Base-by-base conservation (phyloP, 345 rosid species). In the Murraya paniculata region DNA sequence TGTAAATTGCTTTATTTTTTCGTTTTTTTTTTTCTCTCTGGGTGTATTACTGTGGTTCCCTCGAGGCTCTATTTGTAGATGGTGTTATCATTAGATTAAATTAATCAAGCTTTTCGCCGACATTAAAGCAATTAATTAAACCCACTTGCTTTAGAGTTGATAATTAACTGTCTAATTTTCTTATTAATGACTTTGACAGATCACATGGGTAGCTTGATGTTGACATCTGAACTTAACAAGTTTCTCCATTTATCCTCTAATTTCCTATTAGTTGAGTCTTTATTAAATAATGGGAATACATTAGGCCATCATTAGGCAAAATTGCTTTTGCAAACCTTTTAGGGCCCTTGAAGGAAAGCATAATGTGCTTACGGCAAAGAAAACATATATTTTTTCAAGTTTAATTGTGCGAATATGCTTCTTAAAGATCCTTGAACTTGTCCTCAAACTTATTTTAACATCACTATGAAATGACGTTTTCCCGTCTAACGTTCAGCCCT, bases 131-230 rank as follows among this genome's bases (percentile, higher is more conserved):
- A 55, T 21, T 56, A 71, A 71, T 4, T 45, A 45, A 2, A 27
- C 74, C 88, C 85, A 80, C 88, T 78, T 78, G 82, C 71, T 41
- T 61, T 74, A 16, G 13, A 19, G 50, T 45, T 66, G 45, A 66
- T 57, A 72, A 28, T 67, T 35, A 83, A 11, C 64, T 72, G 83
- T 75, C 19, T 30, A 25, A 66, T 45, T 45, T 45, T 45, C 76
- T 35, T 39, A 74, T 33, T 27, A 24, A 39, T 58, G 79, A 77
- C 39, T 82, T 59, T 31, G 62, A 76, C 57, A 16, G 78, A 67
- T 76, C 80, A 78, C 78, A 72, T 78, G 75, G 77, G 25, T 48
- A 50, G 72, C 62, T 53, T 80, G 78, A 70, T 71, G 69, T 38
- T 58, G 78, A 82, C 69, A 41, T 41, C 30, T 60, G 39, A 55